Base-by-base conservation (phyloP, 495 filamentous ascomycete species). In the Pyrenula aspistea region DNA sequence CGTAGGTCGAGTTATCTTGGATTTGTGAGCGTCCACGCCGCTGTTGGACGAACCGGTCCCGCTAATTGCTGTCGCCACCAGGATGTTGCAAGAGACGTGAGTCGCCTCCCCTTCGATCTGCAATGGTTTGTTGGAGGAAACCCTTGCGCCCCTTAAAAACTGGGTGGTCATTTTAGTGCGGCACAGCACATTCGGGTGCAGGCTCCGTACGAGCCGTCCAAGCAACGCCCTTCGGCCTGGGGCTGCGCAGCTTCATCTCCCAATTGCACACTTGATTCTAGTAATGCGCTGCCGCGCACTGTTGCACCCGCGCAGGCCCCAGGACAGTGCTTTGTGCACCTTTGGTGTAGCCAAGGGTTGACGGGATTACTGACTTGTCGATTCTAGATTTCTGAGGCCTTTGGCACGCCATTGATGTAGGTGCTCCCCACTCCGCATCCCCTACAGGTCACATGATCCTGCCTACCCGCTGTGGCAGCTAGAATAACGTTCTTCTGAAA, bases 1-100 rank as follows among this genome's bases (percentile, higher is more conserved):
- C 56, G 57, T 71, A 79, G 85, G 57, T 88, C 87, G 24, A 87
- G 81, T 62, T 85, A 82, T 64, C 77, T 93, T 56, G 89, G 91
- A 56, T 90, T 96, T 66, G 89, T 86, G 66, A 71, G 83, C 84
- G 59, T 24, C 56, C 55, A 57, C 55, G 31, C 15, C 8, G 31
- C 56, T 49, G 52, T 20, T 21, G 20, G 25, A 61, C 62, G 71
- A 60, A 71, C 62, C 15, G 55, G 71, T 77, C 71, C 71, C 72
- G 15, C 71, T 63, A 71, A 73, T 66, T 62, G 68, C 70, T 71
- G 15, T 79, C 68, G 72, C 65, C 72, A 58, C 65, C 68, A 79
- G 74, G 72, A 75, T 63, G 73, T 77, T 60, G 70, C 76, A 58
- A 69, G 63, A 25, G 65, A 78, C 59, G 76, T 76, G 66, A 69